Percentiles rank a stretch among this genome's conserved stretches.
Conservation (phyloP, 1,284 basidiomycete genomes). For the Coniferiporia weirii region DNA sequence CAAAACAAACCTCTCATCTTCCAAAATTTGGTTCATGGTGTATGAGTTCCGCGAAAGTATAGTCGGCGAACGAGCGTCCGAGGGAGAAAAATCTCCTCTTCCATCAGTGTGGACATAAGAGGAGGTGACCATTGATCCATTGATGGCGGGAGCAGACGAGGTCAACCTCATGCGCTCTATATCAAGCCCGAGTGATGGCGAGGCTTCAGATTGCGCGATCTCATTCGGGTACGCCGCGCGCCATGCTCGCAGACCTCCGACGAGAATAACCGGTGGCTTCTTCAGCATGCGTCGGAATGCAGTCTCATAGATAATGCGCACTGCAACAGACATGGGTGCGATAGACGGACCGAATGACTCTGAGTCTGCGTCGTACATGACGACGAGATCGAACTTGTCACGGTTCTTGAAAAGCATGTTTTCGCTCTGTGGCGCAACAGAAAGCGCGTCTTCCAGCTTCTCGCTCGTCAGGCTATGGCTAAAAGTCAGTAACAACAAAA, state of each 20-base stretch:
- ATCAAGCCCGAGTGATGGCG: slow-evolving; percentile 10
- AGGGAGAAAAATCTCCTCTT: neutral
- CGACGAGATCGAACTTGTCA: slow-evolving; percentile 86
- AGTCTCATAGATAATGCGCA: slow-evolving; percentile 65
- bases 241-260: slow-evolving; percentile 88
- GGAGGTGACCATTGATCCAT: slow-evolving; percentile 1
- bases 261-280: slow-evolving; percentile 76
- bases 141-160: slow-evolving; percentile 2
- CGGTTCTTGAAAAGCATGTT: slow-evolving; percentile 71
- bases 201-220: slow-evolving; percentile 33
- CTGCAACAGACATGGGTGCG: slow-evolving; percentile 55
- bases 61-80: slow-evolving; percentile 9
- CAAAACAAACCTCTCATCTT: slow-evolving; percentile 5
- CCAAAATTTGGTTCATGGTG: slow-evolving; percentile 17
- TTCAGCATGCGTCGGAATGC: slow-evolving; percentile 72
- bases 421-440: slow-evolving; percentile 69
- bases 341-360: slow-evolving; percentile 44
- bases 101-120: neutral
- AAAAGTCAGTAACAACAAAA: neutral
- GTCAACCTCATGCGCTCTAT: slow-evolving; percentile 7
- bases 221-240: slow-evolving; percentile 54
- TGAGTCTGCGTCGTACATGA: slow-evolving; percentile 79
- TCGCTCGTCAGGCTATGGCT: slow-evolving; percentile 54
- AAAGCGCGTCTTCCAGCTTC: slow-evolving; percentile 73
- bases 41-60: slow-evolving; percentile 5